Conservation (phyloP, 2,329 filamentous ascomycete genomes). For the Talaromyces amestolkiae region DNA sequence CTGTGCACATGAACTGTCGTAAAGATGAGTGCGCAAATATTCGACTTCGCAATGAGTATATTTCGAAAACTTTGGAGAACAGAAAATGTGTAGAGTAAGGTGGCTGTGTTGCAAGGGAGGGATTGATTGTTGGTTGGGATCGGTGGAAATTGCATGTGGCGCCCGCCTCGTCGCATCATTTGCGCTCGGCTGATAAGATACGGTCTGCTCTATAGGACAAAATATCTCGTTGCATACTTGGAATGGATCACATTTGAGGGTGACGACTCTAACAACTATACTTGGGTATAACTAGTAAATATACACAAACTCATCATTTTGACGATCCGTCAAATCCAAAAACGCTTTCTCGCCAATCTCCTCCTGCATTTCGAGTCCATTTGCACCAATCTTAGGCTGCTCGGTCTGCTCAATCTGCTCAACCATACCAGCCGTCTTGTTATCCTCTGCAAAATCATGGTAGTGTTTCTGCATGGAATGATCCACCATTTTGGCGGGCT, state of each 20-base stretch:
- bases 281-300: slow-evolving; percentile 46
- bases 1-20: neutral
- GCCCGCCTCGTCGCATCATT: neutral
- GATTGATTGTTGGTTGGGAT: neutral
- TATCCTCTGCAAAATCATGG: slow-evolving; percentile 26
- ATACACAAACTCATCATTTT: slow-evolving; percentile 69
- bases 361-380: neutral
- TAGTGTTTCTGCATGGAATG: slow-evolving; percentile 59
- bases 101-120: neutral
- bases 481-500: slow-evolving; percentile 59
- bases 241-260: too few relatives aligned
- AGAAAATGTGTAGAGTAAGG: neutral
- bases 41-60: too few relatives aligned
- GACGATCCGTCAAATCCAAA: slow-evolving; percentile 61
- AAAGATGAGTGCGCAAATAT: neutral
- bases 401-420: slow-evolving; percentile 25
- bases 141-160: slow-evolving; percentile 8
- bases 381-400: neutral
- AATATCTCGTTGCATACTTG: too few relatives aligned
- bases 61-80: too few relatives aligned
- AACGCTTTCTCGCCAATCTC: slow-evolving; percentile 53
- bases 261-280: too few relatives aligned
- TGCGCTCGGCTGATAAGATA: neutral
- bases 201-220: too few relatives aligned
- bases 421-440: slow-evolving; percentile 23